Percentiles rank a stretch among this genome's conserved stretches.
Conservation (phyloP, 495 filamentous ascomycete species). For the Friedmanniomyces simplex region DNA sequence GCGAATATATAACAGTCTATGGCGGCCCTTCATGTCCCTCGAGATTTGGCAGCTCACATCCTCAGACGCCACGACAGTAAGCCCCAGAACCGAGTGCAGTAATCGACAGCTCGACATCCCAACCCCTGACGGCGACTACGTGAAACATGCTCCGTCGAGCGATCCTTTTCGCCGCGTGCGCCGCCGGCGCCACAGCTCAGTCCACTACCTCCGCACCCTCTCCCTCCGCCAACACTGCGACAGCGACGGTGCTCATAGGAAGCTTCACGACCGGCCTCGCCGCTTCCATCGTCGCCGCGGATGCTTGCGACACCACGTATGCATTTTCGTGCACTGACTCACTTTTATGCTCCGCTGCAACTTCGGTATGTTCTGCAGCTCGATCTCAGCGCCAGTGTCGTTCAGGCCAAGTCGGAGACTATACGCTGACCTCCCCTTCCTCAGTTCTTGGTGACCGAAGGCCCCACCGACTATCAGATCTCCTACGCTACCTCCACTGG, state of each 20-base stretch:
- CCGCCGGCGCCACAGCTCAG: background rate
- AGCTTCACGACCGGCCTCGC: background rate
- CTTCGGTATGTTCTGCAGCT: background rate
- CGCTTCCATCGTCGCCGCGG: background rate
- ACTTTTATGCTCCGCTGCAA: background rate
- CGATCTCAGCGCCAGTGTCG: background rate
- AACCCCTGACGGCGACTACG: background rate
- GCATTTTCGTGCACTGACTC: conserved; percentile 2
- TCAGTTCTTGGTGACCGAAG: conserved; percentile 1
- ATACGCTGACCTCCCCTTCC: background rate
- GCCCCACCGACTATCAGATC: background rate
- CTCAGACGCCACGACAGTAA: background rate
- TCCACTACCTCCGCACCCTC: background rate
- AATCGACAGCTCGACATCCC: background rate
- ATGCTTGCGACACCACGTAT: conserved; percentile 2
- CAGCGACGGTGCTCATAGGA: background rate
- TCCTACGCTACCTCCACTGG: background rate
- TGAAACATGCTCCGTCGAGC: background rate
- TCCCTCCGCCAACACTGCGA: background rate
- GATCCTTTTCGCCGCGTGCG: background rate
- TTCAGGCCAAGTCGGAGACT: too few species aligned
- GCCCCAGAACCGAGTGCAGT: too few species aligned
- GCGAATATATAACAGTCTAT: background rate
- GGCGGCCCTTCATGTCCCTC: background rate
- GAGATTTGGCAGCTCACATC: background rate